Percentiles rank a stretch among this genome's conserved stretches.
These are phyloP conservation scores for Amylostereum areolatum DNA, from an alignment of 1,284 basidiomycete genomes.

Conservation along the genomic window DNA sequence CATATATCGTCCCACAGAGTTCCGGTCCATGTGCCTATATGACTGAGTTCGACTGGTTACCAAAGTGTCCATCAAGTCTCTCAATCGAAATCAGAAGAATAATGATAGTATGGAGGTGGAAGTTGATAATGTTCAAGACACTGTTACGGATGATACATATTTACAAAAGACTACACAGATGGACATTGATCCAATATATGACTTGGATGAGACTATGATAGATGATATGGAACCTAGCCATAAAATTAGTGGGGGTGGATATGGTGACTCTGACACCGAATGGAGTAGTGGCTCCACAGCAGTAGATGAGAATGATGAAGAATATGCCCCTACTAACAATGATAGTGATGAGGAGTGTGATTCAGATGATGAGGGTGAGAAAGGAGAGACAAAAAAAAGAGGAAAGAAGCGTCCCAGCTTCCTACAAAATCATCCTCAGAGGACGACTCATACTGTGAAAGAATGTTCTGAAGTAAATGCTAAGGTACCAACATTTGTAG, in stretches of 20 bases:
- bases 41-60: neutral
- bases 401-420: slow-evolving; percentile 3
- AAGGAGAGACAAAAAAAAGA: neutral
- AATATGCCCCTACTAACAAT: neutral
- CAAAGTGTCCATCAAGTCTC: neutral
- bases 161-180: too few species aligned
- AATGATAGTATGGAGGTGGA: too few species aligned
- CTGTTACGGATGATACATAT: neutral
- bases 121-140: neutral
- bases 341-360: neutral
- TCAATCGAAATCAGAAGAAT: neutral
- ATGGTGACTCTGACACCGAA: too few species aligned
- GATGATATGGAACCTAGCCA: too few species aligned
- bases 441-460: slow-evolving; percentile 7
- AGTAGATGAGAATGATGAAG: neutral
- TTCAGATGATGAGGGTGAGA: neutral
- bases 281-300: too few species aligned
- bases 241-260: too few species aligned
- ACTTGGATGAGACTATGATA: neutral
- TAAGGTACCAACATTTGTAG: slow-evolving; percentile 13
- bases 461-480: slow-evolving; percentile 1
- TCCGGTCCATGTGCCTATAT: neutral
- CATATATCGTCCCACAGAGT: neutral
- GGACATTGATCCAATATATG: neutral
- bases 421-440: slow-evolving; percentile 10